Percentiles rank a stretch among this genome's conserved stretches.
These are phyloP conservation scores for Agaricus blazei DNA, from an alignment of 768 basidiomycete genomes.

Conservation along the genomic window DNA sequence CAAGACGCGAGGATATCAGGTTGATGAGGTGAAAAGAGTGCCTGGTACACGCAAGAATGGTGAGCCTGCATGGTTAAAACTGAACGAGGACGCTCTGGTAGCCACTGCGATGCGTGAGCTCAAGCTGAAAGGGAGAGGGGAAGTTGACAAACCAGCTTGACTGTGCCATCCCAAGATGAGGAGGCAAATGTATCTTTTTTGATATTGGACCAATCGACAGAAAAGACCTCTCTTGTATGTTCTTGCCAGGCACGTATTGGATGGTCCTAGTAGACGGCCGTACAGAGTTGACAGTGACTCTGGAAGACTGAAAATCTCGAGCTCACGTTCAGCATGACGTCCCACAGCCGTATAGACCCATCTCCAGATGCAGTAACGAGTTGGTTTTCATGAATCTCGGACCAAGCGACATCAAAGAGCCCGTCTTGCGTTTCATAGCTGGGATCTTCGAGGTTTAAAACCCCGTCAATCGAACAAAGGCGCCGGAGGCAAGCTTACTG, in stretches of 20 bases:
- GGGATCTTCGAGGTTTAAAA: conserved; percentile 22
- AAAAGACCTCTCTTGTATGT: conserved; percentile 89
- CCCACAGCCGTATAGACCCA: conserved; percentile 88
- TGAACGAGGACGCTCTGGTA: conserved; percentile 74
- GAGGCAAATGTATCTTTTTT: conserved; percentile 85
- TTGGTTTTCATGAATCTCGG: conserved; percentile 92
- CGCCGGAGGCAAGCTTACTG: conserved; percentile 42
- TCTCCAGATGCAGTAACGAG: conserved; percentile 86
- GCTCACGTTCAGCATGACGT: conserved; percentile 76
- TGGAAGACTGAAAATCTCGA: background rate
- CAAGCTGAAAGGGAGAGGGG: background rate
- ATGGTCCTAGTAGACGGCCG: conserved; percentile 53
- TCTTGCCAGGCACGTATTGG: conserved; percentile 94
- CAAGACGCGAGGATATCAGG: conserved; percentile 79
- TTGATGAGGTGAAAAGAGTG: conserved; percentile 89
- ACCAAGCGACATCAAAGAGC: conserved; percentile 90
- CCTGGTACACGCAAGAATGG: conserved; percentile 81
- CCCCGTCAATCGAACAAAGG: conserved; percentile 1
- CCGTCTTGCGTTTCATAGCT: conserved; percentile 91
- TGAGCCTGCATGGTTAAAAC: conserved; percentile 81
- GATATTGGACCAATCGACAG: conserved; percentile 93
- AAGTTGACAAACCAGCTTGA: conserved; percentile 68
- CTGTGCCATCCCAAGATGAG: conserved; percentile 86
- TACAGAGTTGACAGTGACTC: background rate
- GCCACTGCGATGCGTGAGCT: conserved; percentile 57